Conservation (phyloP, 2,329 filamentous ascomycete genomes). For the Orbilia ellipsospora region DNA sequence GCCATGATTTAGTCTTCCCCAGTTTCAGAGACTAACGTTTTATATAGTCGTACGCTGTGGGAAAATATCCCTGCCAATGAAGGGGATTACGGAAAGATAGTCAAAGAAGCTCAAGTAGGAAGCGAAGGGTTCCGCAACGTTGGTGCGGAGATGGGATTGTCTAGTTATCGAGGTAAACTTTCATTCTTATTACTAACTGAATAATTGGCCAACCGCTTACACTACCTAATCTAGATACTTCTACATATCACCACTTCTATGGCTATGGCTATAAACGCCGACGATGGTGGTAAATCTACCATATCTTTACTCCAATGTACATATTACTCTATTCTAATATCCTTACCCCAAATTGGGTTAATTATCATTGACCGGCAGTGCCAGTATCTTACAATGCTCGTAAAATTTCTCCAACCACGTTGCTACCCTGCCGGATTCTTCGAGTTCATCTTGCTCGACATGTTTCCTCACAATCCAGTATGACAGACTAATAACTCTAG, state of each 20-base stretch:
- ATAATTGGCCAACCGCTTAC: not conserved
- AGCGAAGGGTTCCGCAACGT: constrained; percentile 47
- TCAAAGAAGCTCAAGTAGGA: constrained; percentile 34
- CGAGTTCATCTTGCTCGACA: constrained; percentile 43
- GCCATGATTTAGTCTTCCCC: not conserved
- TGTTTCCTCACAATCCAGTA: constrained; percentile 46
- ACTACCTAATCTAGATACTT: constrained; percentile 13
- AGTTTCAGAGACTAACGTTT: not conserved
- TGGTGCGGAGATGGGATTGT: constrained; percentile 40
- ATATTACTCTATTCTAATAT: not conserved
- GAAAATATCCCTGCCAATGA: constrained; percentile 8
- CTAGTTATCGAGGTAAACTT: constrained; percentile 19
- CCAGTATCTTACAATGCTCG: constrained; percentile 7
- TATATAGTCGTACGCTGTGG: constrained; percentile 39
- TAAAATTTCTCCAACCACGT: constrained; percentile 37
- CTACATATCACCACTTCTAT: constrained; percentile 23
- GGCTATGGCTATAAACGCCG: not conserved
- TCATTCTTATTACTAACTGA: not conserved
- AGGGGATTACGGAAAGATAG: constrained; percentile 26
- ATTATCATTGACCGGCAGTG: too few species aligned
- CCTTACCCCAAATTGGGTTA: too few species aligned
- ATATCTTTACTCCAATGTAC: not conserved
- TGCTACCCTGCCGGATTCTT: constrained; percentile 20
- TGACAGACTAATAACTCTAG: constrained; percentile 28
- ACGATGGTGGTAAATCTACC: not conserved